Evolutionary conservation across 2,329 filamentous ascomycete species (phyloP).

Genomic region (Sporothrix pallida): DNA sequence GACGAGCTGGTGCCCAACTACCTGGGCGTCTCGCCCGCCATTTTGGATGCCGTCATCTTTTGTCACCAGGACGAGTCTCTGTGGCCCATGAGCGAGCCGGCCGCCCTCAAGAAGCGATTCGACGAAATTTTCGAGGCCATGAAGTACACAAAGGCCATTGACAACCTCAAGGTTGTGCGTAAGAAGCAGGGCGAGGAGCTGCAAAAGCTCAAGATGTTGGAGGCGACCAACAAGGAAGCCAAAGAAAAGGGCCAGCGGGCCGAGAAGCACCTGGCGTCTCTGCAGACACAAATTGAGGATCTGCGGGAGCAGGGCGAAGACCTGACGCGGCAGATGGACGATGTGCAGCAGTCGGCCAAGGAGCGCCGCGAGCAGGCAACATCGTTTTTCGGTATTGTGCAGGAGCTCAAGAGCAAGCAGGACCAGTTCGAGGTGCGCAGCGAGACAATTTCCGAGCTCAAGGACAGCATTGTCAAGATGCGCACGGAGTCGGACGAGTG

Average conservation of each 20-base stretch:
- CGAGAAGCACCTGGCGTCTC: slow-evolving; percentile 66
- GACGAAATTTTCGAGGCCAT: slow-evolving; percentile 97
- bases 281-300: slow-evolving; percentile 70
- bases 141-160: slow-evolving; percentile 97
- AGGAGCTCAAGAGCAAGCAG: slow-evolving; percentile 75
- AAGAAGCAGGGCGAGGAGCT: slow-evolving; percentile 84
- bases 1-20: slow-evolving; percentile 83
- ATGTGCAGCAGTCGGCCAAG: slow-evolving; percentile 53
- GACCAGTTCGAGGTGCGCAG: slow-evolving; percentile 74
- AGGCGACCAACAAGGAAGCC: slow-evolving; percentile 65
- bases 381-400: slow-evolving; percentile 74
- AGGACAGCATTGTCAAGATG: slow-evolving; percentile 75
- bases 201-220: slow-evolving; percentile 72
- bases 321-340: slow-evolving; percentile 65
- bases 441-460: slow-evolving; percentile 72
- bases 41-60: slow-evolving; percentile 95
- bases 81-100: slow-evolving; percentile 92
- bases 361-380: slow-evolving; percentile 75
- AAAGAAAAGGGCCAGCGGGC: slow-evolving; percentile 82
- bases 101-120: slow-evolving; percentile 86
- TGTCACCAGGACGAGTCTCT: slow-evolving; percentile 98
- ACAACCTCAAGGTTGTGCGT: slow-evolving; percentile 84
- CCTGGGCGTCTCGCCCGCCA: slow-evolving; percentile 85
- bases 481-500: slow-evolving; percentile 74
- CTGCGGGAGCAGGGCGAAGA: slow-evolving; percentile 64